phyloP scores from a whole-genome alignment of 345 rosid species.

The Corymbia maculata region DNA sequence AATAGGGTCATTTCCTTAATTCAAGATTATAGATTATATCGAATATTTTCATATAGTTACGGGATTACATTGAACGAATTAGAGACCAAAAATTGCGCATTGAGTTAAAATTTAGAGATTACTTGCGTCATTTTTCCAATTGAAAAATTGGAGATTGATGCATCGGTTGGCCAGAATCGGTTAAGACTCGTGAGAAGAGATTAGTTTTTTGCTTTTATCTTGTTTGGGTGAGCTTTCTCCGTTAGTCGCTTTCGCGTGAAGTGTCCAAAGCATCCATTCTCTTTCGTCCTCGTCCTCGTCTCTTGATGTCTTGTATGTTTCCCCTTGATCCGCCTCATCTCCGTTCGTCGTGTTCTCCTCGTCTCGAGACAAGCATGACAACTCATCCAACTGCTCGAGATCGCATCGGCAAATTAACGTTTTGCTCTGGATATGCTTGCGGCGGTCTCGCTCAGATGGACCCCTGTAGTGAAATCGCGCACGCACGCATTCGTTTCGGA shows the following conservation, averaged over 20 bases:
- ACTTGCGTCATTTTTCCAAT: no score
- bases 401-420: background rate
- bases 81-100: no score
- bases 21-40: no score
- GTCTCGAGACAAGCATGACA: background rate
- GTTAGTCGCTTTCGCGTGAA: background rate
- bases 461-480: background rate
- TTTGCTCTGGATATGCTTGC: background rate
- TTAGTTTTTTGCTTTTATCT: background rate
- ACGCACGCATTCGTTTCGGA: background rate
- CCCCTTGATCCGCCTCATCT: background rate
- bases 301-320: background rate
- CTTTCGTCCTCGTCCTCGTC: background rate
- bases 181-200: background rate
- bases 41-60: no score
- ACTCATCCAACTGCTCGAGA: background rate
- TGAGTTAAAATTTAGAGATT: no score
- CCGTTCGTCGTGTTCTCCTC: background rate
- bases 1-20: no score
- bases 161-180: background rate
- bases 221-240: background rate
- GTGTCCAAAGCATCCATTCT: background rate
- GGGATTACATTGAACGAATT: no score
- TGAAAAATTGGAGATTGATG: background rate
- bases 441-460: background rate